Evolutionary conservation across 805 yeast species (phyloP), one percentile per base, ranked within the genome.

Genomic region (Candida corydali): DNA sequence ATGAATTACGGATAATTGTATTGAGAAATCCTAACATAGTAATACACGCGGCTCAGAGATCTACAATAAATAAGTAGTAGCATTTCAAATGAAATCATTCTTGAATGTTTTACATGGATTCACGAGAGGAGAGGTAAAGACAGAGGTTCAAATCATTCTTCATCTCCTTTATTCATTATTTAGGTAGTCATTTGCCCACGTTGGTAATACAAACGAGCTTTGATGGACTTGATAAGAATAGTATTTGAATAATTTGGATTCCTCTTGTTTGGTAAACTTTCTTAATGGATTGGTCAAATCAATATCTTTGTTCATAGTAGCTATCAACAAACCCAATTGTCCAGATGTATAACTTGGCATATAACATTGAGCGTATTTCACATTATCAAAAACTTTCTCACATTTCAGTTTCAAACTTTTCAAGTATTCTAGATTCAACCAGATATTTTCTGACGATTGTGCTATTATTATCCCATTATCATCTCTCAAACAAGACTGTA

Each of bases 341-440:
- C 96, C 96, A 6, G 91, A 81, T 3, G 96, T 86, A 59, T 86
- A 86, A 10, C 86, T 77, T 26, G 96, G 96, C 59, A 86, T 86
- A 49, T 86, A 82, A 43, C 91, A 82, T 57, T 83, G 86, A 46
- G 84, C 73, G 54, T 83, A 82, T 46, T 72, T 65, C 3, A 80
- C 83, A 39, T 70, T 71, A 10, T 74, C 67, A 54, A 84, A 84
- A 2, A 82, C 86, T 14, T 59, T 52, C 17, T 59, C 51, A 26
- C 80, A 80, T 29, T 72, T 73, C 5, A 54, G 45, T 42, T 73
- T 56, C 40, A 84, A 65, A 10, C 62, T 56, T 37, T 59, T 55
- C 29, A 84, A 59, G 42, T 78, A 74, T 8, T 68, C 55, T 25
- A 84, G 54, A 50, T 83, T 76, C 41, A 84, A 65, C 93, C 93